phyloP scores from a whole-genome alignment of 2,329 filamentous ascomycete genomes.

The Penicillium sumatraense region DNA sequence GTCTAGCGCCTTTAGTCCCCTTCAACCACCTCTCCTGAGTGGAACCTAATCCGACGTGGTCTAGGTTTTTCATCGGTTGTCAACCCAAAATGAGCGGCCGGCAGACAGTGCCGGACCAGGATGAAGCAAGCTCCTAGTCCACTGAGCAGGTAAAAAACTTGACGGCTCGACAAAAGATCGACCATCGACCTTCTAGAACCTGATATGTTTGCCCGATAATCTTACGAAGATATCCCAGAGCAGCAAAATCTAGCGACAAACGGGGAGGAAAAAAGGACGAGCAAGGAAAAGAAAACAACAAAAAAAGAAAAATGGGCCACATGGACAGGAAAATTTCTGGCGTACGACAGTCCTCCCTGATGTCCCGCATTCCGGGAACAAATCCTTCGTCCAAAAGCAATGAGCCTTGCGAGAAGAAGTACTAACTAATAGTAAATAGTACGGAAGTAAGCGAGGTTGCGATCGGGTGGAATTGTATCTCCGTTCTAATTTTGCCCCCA shows the following conservation, averaged over 20 bases:
- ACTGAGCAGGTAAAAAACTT: neutral
- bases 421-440: too few relatives aligned
- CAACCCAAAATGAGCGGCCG: conserved; percentile 2
- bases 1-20: neutral
- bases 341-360: conserved; percentile 5
- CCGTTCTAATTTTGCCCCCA: neutral
- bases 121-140: neutral
- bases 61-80: neutral
- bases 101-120: neutral
- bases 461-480: conserved; percentile 2
- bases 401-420: neutral
- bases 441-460: conserved; percentile 2
- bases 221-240: neutral
- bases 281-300: neutral
- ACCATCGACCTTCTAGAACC: conserved; percentile 2
- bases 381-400: conserved; percentile 14
- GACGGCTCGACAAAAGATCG: conserved; percentile 3
- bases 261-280: neutral
- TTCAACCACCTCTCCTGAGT: neutral
- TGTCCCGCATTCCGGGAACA: conserved; percentile 3
- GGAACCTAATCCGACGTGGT: conserved; percentile 2
- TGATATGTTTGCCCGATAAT: conserved; percentile 6
- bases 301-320: conserved; percentile 8
- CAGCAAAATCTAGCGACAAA: neutral
- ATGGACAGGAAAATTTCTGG: conserved; percentile 17